A percentile compares a stretch with the other conserved stretches of the same genome.
Conservation (phyloP, 2,329 filamentous ascomycete genomes). For the Trichoderma aggressivum region DNA sequence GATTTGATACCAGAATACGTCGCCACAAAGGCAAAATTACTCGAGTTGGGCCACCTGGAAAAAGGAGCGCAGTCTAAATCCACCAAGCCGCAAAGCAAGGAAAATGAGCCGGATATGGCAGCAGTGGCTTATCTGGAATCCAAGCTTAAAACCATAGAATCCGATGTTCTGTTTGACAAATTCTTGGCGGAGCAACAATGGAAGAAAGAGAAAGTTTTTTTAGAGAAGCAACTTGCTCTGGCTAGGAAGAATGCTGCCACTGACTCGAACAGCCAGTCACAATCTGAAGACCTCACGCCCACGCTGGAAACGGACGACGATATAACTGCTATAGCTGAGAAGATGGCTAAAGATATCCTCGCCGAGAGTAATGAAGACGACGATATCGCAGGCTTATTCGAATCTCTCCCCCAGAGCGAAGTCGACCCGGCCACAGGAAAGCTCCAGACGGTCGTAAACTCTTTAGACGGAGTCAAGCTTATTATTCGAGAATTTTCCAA, state of each 20-base stretch:
- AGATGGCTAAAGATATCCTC: slow-evolving; percentile 57
- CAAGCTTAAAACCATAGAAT: slow-evolving; percentile 74
- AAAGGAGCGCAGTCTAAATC: slow-evolving; percentile 19
- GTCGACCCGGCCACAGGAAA: slow-evolving; percentile 58
- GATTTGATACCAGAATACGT: slow-evolving; percentile 74
- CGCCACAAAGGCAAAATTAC: slow-evolving; percentile 67
- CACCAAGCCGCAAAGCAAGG: slow-evolving; percentile 21
- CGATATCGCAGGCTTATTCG: slow-evolving; percentile 51
- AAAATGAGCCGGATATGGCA: slow-evolving; percentile 33
- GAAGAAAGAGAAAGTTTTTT: slow-evolving; percentile 54
- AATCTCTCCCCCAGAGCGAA: slow-evolving; percentile 58
- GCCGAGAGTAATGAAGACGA: slow-evolving; percentile 45
- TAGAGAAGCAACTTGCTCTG: slow-evolving; percentile 59
- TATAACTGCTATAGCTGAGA: slow-evolving; percentile 40
- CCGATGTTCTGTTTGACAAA: slow-evolving; percentile 71
- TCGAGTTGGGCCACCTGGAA: slow-evolving; percentile 42
- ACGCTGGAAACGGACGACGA: slow-evolving; percentile 48
- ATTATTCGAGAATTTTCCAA: slow-evolving; percentile 81
- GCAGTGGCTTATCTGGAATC: slow-evolving; percentile 64
- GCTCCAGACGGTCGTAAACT: slow-evolving; percentile 53
- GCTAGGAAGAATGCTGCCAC: slow-evolving; percentile 37
- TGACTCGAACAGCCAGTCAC: slow-evolving; percentile 10
- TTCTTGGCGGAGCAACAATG: slow-evolving; percentile 63
- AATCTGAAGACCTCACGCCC: slow-evolving; percentile 33
- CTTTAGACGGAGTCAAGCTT: slow-evolving; percentile 52